These are phyloP conservation scores for Wallemia ichthyophaga DNA, from an alignment of 1,284 basidiomycete genomes.

Conservation along the genomic window DNA sequence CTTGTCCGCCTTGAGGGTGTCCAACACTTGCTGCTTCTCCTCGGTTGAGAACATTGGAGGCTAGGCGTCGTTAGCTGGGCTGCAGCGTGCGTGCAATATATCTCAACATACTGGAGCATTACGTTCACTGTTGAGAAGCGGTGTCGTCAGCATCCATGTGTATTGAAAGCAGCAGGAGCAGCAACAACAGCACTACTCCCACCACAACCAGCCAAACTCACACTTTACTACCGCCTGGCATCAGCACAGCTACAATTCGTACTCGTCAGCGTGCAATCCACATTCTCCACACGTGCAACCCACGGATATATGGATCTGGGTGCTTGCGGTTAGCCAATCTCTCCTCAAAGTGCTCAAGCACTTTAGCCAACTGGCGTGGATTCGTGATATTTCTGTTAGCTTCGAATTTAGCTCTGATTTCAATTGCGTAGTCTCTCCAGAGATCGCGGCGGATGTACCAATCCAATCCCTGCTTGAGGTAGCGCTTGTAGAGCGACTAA, in stretches of 20 bases:
- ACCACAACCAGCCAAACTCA: constrained; percentile 16
- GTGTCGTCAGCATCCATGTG: too few relatives aligned
- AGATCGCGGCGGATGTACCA: constrained; percentile 61
- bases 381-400: constrained; percentile 64
- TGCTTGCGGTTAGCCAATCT: constrained; percentile 35
- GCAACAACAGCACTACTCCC: too few relatives aligned
- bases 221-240: constrained; percentile 70
- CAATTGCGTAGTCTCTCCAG: constrained; percentile 52
- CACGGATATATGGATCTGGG: constrained; percentile 75
- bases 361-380: constrained; percentile 48
- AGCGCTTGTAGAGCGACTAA: constrained; percentile 57
- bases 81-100: neutral
- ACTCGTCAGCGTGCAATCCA: constrained; percentile 6
- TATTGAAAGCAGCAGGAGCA: too few relatives aligned
- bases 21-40: neutral
- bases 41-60: neutral
- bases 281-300: constrained; percentile 15
- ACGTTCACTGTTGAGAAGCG: neutral
- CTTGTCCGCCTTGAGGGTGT: constrained; percentile 1
- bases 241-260: constrained; percentile 28
- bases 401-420: constrained; percentile 76
- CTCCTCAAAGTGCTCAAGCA: constrained; percentile 55
- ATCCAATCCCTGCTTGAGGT: constrained; percentile 53
- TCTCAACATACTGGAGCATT: neutral
- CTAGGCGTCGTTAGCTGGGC: neutral